Base-by-base conservation (phyloP, 352 stramenopile genomes). In the Achlya hypogyna region DNA sequence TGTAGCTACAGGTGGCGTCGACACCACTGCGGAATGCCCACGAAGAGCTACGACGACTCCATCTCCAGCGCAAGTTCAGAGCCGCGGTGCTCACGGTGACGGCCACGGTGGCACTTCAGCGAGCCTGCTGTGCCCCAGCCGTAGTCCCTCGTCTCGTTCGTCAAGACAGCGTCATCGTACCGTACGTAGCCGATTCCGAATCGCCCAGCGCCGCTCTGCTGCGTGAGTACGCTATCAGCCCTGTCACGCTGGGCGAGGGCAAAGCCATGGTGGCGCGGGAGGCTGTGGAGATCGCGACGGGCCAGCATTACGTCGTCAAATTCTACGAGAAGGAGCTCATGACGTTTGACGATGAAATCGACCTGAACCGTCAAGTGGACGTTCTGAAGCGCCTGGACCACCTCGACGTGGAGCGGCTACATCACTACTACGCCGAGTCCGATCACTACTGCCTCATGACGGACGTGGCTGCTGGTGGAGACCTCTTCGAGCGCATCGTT, bases 401-500 rank as follows among this genome's bases (percentile, higher is more conserved):
- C 66, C 79, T 76, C 0, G 75, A 89, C 65, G 87, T 93, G 43
- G 77, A 79, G 51, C 81, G 85, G 52, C 69, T 93, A 25, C 60
- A 67, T 28, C 28, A 56, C 18, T 58, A 45, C 29, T 67, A 54
- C 32, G 20, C 28, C 2, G 47, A 75, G 0, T 52, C 63, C 27
- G 71, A 78, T 27, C 87, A 89, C 75, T 89, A 78, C 69, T 91
- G 87, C 72, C 70, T 97, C 38, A 84, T 97, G 20, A 96, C 96
- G 80, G 91, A 97, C 66, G 76, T 78, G 23, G 78, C 83, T 10
- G 78, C 78, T 51, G 90, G 90, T 31, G 87, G 88, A 16, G 91
- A 98, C 72, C 79, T 98, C 25, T 98, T 97, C 74, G 91, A 97
- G 58, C 77, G 91, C 25, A 96, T 98, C 65, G 93, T 97, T 34